phyloP scores from a whole-genome alignment of 805 yeast species.

The Allodekkera sacchari region DNA sequence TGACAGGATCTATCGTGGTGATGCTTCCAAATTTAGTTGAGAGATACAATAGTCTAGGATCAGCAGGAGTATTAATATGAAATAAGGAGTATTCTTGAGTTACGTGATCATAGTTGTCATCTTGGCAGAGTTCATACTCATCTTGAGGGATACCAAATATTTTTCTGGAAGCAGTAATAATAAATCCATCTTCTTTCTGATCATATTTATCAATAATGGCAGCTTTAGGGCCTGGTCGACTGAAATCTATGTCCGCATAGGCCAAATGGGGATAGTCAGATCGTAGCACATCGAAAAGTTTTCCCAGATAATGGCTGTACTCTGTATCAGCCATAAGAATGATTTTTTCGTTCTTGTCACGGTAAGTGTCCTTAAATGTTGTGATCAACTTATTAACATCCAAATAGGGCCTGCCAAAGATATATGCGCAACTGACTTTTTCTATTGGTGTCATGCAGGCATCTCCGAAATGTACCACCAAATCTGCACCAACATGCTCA shows the following conservation, averaged over 20 bases:
- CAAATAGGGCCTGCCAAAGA: conserved; percentile 62
- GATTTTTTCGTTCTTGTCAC: conserved; percentile 34
- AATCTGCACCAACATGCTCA: conserved; percentile 78
- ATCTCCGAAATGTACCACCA: conserved; percentile 89
- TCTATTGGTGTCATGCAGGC: conserved; percentile 82
- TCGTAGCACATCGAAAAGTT: conserved; percentile 29
- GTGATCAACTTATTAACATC: conserved; percentile 32
- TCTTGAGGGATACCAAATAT: conserved; percentile 19
- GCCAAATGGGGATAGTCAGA: conserved; percentile 26
- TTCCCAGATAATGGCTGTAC: conserved; percentile 37
- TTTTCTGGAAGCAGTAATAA: conserved; percentile 24
- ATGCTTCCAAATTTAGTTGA: conserved; percentile 60
- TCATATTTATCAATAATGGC: conserved; percentile 18
- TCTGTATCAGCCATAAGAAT: conserved; percentile 73
- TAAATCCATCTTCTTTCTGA: conserved; percentile 1
- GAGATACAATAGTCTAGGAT: conserved; percentile 69
- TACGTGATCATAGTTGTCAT: conserved; percentile 20
- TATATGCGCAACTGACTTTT: conserved; percentile 66
- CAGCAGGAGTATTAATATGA: conserved; percentile 65
- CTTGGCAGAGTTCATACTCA: conserved; percentile 12
- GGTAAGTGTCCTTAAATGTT: conserved; percentile 34
- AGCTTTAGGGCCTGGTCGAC: conserved; percentile 13
- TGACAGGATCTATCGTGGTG: conserved; percentile 38
- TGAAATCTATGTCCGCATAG: conserved; percentile 32
- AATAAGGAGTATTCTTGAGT: conserved; percentile 49